A percentile compares a stretch with the other conserved stretches of the same genome.
Conservation (phyloP, 1,139 yeast genomes). For the Hansenula sp. region DNA sequence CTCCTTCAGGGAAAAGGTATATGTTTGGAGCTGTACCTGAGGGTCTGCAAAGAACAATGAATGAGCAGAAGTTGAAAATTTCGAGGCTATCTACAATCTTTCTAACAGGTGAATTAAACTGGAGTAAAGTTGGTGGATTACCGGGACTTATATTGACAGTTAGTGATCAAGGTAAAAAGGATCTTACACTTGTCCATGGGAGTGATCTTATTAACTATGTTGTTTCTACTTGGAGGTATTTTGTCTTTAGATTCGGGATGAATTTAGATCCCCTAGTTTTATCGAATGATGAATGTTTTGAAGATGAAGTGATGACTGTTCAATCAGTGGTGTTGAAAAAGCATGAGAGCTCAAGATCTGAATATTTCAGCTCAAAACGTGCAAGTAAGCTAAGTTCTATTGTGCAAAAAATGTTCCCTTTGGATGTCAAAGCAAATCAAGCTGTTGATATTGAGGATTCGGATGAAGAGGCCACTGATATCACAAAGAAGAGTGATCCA, state of each 20-base stretch:
- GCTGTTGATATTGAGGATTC: slow-evolving; percentile 6
- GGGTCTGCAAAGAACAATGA: slow-evolving; percentile 74
- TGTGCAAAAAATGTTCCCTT: slow-evolving; percentile 21
- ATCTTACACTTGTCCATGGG: slow-evolving; percentile 42
- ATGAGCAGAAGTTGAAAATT: slow-evolving; percentile 48
- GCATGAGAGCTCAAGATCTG: slow-evolving; percentile 1
- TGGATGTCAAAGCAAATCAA: slow-evolving; percentile 11
- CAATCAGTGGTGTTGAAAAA: slow-evolving; percentile 41
- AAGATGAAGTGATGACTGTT: slow-evolving; percentile 50
- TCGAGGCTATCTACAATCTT: slow-evolving; percentile 61
- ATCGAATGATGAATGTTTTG: slow-evolving; percentile 32
- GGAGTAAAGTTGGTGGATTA: slow-evolving; percentile 80
- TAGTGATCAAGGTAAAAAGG: slow-evolving; percentile 71
- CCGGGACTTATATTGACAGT: slow-evolving; percentile 85
- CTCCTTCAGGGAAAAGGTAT: slow-evolving; percentile 52
- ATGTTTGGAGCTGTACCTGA: slow-evolving; percentile 81
- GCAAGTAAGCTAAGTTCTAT: slow-evolving; percentile 11
- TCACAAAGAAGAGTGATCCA: slow-evolving; percentile 14
- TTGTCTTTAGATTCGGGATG: slow-evolving; percentile 81
- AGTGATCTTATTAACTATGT: slow-evolving; percentile 43
- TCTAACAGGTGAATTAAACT: slow-evolving; percentile 66
- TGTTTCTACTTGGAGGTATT: slow-evolving; percentile 79
- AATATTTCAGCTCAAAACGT: not conserved
- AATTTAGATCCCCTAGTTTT: slow-evolving; percentile 43
- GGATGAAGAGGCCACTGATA: not conserved